Conservation (phyloP, 2,329 filamentous ascomycete species). For the Ceratocystis eucalypticola region DNA sequence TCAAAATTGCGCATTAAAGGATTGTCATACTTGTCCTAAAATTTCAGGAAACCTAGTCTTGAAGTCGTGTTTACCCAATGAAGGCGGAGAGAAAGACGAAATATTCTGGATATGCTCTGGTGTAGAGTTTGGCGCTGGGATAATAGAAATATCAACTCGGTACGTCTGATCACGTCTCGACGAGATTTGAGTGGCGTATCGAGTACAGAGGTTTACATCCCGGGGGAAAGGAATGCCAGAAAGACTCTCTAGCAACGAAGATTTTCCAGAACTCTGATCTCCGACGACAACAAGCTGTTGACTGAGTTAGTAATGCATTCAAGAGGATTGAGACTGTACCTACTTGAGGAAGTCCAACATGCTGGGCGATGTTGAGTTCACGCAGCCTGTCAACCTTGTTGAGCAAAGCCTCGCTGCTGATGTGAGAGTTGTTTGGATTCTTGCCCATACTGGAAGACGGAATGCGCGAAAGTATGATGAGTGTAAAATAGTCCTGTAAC, state of each 20-base stretch:
- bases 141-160: slow-evolving; percentile 32
- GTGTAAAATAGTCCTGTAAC: no score
- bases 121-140: slow-evolving; percentile 23
- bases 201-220: slow-evolving; percentile 21
- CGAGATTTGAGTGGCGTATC: slow-evolving; percentile 23
- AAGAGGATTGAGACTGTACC: background rate
- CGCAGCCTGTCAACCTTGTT: slow-evolving; percentile 32
- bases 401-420: slow-evolving; percentile 6
- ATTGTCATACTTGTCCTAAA: slow-evolving; percentile 23
- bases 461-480: background rate
- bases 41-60: slow-evolving; percentile 27
- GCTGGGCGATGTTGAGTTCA: slow-evolving; percentile 29
- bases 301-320: background rate
- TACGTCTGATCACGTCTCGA: slow-evolving; percentile 19
- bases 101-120: slow-evolving; percentile 18
- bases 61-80: slow-evolving; percentile 21
- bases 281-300: slow-evolving; percentile 22
- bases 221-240: slow-evolving; percentile 23
- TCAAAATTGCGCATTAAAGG: slow-evolving; percentile 5
- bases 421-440: background rate
- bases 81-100: background rate
- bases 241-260: slow-evolving; percentile 22
- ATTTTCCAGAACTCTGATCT: slow-evolving; percentile 23
- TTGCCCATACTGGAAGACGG: background rate
- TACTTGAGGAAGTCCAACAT: slow-evolving; percentile 41